These are phyloP conservation scores for Scedosporium apiospermum DNA, from an alignment of 2,329 filamentous ascomycete species.

Conservation along the genomic window DNA sequence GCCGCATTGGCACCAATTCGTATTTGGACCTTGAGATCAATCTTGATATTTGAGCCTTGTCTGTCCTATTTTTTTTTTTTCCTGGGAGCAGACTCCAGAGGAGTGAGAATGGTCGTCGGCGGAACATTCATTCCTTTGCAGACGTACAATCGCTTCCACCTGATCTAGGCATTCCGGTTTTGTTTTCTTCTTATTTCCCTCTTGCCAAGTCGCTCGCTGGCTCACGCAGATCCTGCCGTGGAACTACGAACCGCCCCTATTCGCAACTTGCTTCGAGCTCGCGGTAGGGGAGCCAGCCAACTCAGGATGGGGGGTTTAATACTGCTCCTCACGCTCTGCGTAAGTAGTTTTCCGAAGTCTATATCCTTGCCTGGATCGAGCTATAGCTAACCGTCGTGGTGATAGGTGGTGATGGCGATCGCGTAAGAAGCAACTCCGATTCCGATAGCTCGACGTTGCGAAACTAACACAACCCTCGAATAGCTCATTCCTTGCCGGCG, in stretches of 20 bases:
- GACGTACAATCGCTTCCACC: not conserved
- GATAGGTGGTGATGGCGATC: slow-evolving; percentile 47
- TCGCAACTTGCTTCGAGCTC: not conserved
- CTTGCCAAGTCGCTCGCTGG: too few relatives aligned
- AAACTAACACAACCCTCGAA: slow-evolving; percentile 13
- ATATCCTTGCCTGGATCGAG: not conserved
- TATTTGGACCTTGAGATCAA: not conserved
- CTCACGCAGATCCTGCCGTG: too few relatives aligned
- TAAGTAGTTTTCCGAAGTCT: slow-evolving; percentile 16
- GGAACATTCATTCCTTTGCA: not conserved
- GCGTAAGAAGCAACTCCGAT: slow-evolving; percentile 32
- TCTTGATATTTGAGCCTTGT: not conserved
- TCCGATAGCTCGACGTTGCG: slow-evolving; percentile 1
- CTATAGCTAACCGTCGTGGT: slow-evolving; percentile 8
- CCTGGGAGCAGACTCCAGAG: not conserved
- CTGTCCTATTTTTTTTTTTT: not conserved
- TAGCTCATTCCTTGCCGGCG: slow-evolving; percentile 89
- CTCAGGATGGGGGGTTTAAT: slow-evolving; percentile 27
- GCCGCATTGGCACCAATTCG: not conserved
- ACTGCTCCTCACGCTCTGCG: slow-evolving; percentile 30
- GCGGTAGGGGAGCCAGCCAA: not conserved
- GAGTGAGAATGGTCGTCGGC: not conserved
- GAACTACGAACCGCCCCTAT: too few relatives aligned
- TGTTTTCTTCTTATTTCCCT: not conserved
- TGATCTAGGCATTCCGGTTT: not conserved